Evolutionary conservation across 73 alveolate species (phyloP).

Genomic region (Paramecium caudatum): DNA sequence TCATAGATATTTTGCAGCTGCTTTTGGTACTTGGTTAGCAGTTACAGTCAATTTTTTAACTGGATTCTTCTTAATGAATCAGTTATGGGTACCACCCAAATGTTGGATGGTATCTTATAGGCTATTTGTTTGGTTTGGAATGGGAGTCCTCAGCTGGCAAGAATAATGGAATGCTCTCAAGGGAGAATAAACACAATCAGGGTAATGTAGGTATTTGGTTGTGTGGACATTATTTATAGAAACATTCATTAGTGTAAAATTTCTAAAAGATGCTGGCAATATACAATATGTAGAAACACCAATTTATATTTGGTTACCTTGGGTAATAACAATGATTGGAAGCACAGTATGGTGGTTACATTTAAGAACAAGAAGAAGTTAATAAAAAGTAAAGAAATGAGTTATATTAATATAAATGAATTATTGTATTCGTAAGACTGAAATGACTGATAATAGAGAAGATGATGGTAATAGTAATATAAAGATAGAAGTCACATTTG

Average conservation of each 20-base stretch:
- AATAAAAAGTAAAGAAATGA: background rate
- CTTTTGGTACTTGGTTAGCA: slow-evolving; percentile 78
- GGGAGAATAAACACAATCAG: slow-evolving; percentile 79
- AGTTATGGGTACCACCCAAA: slow-evolving; percentile 90
- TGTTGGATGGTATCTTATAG: slow-evolving; percentile 80
- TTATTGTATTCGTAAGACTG: slow-evolving; percentile 29
- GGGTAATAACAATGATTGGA: slow-evolving; percentile 36
- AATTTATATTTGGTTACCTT: slow-evolving; percentile 67
- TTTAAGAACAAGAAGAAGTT: slow-evolving; percentile 40
- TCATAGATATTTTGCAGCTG: slow-evolving; percentile 84
- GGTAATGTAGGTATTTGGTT: slow-evolving; percentile 82
- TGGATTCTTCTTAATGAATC: slow-evolving; percentile 87
- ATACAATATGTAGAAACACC: slow-evolving; percentile 77
- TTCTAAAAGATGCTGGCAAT: slow-evolving; percentile 86
- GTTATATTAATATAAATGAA: slow-evolving; percentile 1
- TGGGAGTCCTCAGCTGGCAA: slow-evolving; percentile 83
- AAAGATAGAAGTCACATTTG: slow-evolving; percentile 48
- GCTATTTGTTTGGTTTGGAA: slow-evolving; percentile 86
- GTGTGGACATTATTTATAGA: slow-evolving; percentile 82
- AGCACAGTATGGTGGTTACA: slow-evolving; percentile 5
- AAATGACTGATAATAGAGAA: slow-evolving; percentile 55
- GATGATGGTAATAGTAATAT: background rate
- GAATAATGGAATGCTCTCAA: slow-evolving; percentile 86
- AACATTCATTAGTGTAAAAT: slow-evolving; percentile 81
- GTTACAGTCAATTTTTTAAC: slow-evolving; percentile 83